These are phyloP conservation scores for Macrophomina pseudophaseolina DNA, from an alignment of 2,329 filamentous ascomycete genomes.

Conservation along the genomic window DNA sequence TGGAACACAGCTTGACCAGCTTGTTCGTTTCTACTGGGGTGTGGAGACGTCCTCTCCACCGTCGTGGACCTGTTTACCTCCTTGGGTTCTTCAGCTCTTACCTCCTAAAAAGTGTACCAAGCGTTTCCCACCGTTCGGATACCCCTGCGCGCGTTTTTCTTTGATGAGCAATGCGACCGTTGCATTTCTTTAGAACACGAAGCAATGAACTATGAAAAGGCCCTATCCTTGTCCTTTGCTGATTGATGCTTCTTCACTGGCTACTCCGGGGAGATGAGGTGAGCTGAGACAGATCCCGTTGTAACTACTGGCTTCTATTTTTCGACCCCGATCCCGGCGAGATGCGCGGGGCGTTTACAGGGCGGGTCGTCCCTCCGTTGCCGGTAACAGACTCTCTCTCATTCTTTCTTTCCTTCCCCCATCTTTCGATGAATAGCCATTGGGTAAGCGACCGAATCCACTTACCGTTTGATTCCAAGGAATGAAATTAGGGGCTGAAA, in stretches of 20 bases:
- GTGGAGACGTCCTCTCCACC: neutral
- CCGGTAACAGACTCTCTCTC: too few relatives aligned
- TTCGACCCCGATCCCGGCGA: slow-evolving; percentile 7
- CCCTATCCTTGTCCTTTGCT: neutral
- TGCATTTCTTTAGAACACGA: neutral
- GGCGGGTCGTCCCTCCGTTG: too few relatives aligned
- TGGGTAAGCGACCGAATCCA: neutral
- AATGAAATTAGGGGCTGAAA: too few relatives aligned
- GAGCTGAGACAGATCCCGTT: slow-evolving; percentile 14
- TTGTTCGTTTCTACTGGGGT: neutral
- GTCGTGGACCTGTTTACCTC: neutral
- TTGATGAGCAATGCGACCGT: neutral
- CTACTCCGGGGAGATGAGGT: neutral
- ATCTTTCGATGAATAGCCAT: too few relatives aligned
- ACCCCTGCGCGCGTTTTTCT: slow-evolving; percentile 8
- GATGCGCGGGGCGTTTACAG: neutral
- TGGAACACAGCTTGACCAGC: slow-evolving; percentile 18
- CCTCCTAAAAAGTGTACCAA: neutral
- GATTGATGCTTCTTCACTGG: neutral
- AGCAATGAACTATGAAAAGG: neutral
- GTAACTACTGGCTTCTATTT: neutral
- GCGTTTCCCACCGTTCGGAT: neutral
- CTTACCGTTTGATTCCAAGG: too few relatives aligned
- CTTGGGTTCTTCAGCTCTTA: neutral
- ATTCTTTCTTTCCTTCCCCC: too few relatives aligned